Conservation (phyloP, 2,329 filamentous ascomycete species). For the Hypoxylon sp. region DNA sequence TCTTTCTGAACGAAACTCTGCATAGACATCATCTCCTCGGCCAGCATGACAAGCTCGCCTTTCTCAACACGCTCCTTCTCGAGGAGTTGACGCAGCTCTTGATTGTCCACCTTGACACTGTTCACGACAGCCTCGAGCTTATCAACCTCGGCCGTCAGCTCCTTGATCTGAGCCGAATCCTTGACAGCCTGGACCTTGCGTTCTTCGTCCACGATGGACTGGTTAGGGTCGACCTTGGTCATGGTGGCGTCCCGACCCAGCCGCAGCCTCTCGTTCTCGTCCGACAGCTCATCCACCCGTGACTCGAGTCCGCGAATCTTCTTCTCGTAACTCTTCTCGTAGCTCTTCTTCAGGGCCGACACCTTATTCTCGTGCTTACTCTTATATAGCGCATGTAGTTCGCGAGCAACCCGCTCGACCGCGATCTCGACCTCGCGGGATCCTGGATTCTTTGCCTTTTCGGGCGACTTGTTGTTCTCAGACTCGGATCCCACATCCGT, state of each 20-base stretch:
- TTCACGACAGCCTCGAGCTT: constrained; percentile 76
- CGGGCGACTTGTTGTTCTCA: constrained; percentile 47
- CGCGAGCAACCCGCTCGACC: constrained; percentile 90
- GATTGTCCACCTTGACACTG: constrained; percentile 74
- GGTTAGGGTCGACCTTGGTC: constrained; percentile 62
- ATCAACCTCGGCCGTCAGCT: constrained; percentile 76
- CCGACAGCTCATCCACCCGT: constrained; percentile 71
- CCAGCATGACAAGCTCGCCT: constrained; percentile 80
- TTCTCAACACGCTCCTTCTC: constrained; percentile 83
- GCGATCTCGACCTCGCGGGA: constrained; percentile 79
- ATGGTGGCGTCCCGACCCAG: constrained; percentile 71
- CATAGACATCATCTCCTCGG: constrained; percentile 84
- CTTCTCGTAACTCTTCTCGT: constrained; percentile 91
- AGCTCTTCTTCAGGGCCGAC: constrained; percentile 81
- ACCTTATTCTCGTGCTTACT: constrained; percentile 98
- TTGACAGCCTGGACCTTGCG: constrained; percentile 66
- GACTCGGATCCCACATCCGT: constrained; percentile 45
- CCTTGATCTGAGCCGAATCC: constrained; percentile 71
- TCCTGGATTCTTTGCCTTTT: constrained; percentile 49
- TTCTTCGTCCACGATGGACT: constrained; percentile 58
- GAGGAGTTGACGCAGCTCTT: constrained; percentile 68
- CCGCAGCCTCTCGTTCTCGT: constrained; percentile 79
- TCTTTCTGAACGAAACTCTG: constrained; percentile 55
- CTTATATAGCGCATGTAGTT: constrained; percentile 93
- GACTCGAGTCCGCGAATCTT: constrained; percentile 79